A percentile compares a stretch with the other conserved stretches of the same genome.
Conservation (phyloP, 148 eudicot genomes). For the Polygonum aviculare region DNA sequence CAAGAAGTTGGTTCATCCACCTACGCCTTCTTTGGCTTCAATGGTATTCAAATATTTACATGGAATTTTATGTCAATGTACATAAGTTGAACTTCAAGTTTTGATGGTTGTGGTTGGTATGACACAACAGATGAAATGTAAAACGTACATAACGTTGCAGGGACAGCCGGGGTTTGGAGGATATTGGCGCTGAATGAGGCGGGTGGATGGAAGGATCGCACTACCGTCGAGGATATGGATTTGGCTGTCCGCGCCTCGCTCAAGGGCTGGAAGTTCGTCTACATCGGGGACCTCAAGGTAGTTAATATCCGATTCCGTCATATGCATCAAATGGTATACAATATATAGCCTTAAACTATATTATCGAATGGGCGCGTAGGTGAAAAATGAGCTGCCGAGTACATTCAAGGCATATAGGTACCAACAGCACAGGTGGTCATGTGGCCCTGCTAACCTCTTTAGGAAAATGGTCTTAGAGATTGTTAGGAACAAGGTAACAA, state of each 20-base stretch:
- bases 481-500: slow-evolving; percentile 23
- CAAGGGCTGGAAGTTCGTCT: slow-evolving; percentile 34
- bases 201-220: slow-evolving; percentile 37
- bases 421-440: slow-evolving; percentile 89
- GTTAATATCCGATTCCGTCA: background rate
- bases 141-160: slow-evolving; percentile 4
- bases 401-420: slow-evolving; percentile 74
- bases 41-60: slow-evolving; percentile 13
- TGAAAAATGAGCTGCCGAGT: slow-evolving; percentile 78
- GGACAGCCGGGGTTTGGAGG: slow-evolving; percentile 41
- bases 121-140: background rate
- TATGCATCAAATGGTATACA: background rate
- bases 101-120: background rate
- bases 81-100: background rate
- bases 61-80: too few species aligned
- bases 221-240: slow-evolving; percentile 40
- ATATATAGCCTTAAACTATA: too few species aligned
- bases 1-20: slow-evolving; percentile 42
- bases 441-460: slow-evolving; percentile 90
- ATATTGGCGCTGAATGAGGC: slow-evolving; percentile 33
- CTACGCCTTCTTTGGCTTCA: slow-evolving; percentile 35
- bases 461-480: slow-evolving; percentile 65
- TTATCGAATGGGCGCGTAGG: slow-evolving; percentile 23
- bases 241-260: slow-evolving; percentile 29
- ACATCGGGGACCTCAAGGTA: slow-evolving; percentile 24